These are phyloP conservation scores for Neonectria magnoliae DNA, from an alignment of 2,329 filamentous ascomycete species.

Conservation along the genomic window DNA sequence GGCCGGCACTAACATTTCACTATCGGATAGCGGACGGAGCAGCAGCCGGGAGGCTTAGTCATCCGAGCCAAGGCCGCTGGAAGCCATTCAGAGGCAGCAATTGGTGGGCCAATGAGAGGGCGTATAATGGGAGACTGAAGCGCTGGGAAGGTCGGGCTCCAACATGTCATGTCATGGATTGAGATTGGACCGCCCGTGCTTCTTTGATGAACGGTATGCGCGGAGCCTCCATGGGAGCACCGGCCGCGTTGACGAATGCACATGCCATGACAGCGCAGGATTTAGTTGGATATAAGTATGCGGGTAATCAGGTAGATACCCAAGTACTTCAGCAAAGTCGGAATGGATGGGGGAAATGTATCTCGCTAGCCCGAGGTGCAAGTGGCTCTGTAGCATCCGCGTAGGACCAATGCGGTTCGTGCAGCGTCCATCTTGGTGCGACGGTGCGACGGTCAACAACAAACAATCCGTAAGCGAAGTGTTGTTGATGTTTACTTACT, in stretches of 20 bases:
- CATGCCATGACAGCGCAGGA: background rate
- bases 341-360: background rate
- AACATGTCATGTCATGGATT: background rate
- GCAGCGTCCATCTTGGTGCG: background rate
- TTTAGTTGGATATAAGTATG: background rate
- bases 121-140: background rate
- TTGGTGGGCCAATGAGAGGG: background rate
- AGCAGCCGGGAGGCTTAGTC: constrained; percentile 22
- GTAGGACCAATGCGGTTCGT: background rate
- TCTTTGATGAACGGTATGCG: background rate
- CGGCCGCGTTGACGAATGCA: background rate
- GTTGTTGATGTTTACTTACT: constrained; percentile 37
- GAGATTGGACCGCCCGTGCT: constrained; percentile 3
- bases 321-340: background rate
- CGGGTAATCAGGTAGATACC: too few species aligned
- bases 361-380: background rate
- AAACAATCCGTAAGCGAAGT: constrained; percentile 18
- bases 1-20: constrained; percentile 19
- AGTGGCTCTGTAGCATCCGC: background rate
- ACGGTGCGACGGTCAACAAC: constrained; percentile 6
- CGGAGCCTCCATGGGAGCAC: background rate
- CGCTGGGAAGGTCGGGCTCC: background rate
- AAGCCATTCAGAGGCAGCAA: background rate
- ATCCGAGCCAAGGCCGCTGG: background rate
- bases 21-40: constrained; percentile 16